Evolutionary conservation across 129 eudicot species (phyloP), one percentile per base, ranked within the genome.

Genomic region (Helianthus tuberosus): DNA sequence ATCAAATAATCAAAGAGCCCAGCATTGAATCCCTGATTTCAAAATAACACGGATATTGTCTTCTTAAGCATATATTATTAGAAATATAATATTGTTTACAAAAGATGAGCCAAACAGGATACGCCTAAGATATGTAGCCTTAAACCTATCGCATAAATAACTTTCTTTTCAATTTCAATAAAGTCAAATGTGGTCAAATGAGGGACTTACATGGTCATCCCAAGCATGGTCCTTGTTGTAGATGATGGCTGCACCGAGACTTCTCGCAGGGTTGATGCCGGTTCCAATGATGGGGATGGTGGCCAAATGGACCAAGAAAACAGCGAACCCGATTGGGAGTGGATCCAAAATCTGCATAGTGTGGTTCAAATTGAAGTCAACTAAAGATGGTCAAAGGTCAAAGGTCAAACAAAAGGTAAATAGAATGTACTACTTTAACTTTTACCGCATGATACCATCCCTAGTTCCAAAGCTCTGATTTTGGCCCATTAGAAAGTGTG

Each of bases 1-100:
- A 95, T 89, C 78, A 95, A 72, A 72, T 91, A 95, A 80, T 95
- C 97, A 76, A 95, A 95, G 15, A 91, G 94, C 20, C 99, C 99
- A 11, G 99, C 99, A 85, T 89, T 91, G 82, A 95, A 95, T 82
- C 81, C 97, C 99, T 95, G 83, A 59, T 38, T 36, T 29, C 15
- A 47, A 46, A 27, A 41, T 36, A 17, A 64, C 44, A 69, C 11
- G 8, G 54, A 27, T 27, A 27, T 27, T 27, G 32, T 27, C 32
- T 27, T 27, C 32, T 27, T 27, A 27, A 27, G 32, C 32, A 27
- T 27, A 27, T 27, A 1, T 1, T 27, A 27, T 27, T 27, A 27
- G 32, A 27, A 27, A 27, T 1, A 27, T 27, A 27, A 27, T 27
- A 27, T 27, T 0, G 32, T 27, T 27, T 27, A 27, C 1, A 27